Evolutionary conservation across 2,329 filamentous ascomycete genomes (phyloP).

Genomic region (Fusarium tuaranense): DNA sequence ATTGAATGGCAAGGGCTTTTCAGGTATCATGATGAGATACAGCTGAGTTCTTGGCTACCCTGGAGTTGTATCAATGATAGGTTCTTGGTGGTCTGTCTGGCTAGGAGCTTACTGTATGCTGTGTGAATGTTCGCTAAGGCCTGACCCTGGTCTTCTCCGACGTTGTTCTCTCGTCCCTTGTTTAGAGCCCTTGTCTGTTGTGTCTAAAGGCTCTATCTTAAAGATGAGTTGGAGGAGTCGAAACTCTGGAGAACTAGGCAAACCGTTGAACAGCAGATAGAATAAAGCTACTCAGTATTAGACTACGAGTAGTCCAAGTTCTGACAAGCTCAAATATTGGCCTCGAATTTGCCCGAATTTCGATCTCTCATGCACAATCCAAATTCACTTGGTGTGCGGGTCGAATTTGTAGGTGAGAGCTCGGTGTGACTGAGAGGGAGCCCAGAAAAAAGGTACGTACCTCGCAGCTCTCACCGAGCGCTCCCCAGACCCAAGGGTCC

Average conservation of each 20-base stretch:
- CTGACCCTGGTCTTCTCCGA: background rate
- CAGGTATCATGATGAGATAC: slow-evolving; percentile 57
- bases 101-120: background rate
- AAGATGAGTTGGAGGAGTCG: background rate
- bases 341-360: background rate
- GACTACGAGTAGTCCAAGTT: background rate
- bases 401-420: slow-evolving; percentile 43
- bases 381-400: slow-evolving; percentile 40
- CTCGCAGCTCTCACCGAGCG: slow-evolving; percentile 18
- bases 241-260: background rate
- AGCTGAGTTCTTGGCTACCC: slow-evolving; percentile 27
- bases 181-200: background rate
- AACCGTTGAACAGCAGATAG: background rate
- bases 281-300: background rate
- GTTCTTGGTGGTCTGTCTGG: background rate
- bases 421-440: slow-evolving; percentile 29
- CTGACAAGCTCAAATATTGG: background rate
- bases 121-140: background rate
- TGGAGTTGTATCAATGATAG: slow-evolving; percentile 21
- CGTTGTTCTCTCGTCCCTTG: background rate
- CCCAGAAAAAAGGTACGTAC: slow-evolving; percentile 32
- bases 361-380: slow-evolving; percentile 28
- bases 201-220: background rate
- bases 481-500: slow-evolving; percentile 12
- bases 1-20: slow-evolving; percentile 74